These are phyloP conservation scores for Penicillium thymicola DNA, from an alignment of 2,329 filamentous ascomycete genomes.

Conservation along the genomic window DNA sequence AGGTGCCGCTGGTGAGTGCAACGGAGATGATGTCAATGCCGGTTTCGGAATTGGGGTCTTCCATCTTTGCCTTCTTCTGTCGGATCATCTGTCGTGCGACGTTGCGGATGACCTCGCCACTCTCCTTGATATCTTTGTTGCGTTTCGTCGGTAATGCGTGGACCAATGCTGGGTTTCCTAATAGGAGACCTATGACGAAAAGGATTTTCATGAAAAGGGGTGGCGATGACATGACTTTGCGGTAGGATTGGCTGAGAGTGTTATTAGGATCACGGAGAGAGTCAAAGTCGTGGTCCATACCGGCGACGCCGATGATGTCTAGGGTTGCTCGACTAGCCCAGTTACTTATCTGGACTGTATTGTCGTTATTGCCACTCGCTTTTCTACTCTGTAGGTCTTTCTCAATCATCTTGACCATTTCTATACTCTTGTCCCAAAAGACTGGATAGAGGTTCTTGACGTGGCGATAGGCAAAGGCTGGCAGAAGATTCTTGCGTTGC, in stretches of 20 bases:
- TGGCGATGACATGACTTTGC: constrained; percentile 24
- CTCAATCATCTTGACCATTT: constrained; percentile 62
- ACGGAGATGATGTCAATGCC: constrained; percentile 76
- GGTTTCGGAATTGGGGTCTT: constrained; percentile 17
- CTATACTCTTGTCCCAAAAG: constrained; percentile 75
- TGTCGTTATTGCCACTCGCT: constrained; percentile 31
- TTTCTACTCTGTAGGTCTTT: constrained; percentile 41
- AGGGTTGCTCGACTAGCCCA: constrained; percentile 69
- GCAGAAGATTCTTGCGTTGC: constrained; percentile 74
- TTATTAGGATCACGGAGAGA: constrained; percentile 61
- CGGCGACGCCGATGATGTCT: constrained; percentile 72
- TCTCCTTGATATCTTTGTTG: constrained; percentile 62
- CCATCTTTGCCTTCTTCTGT: constrained; percentile 61
- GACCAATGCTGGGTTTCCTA: constrained; percentile 64
- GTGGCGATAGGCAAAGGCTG: constrained; percentile 81
- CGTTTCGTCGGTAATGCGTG: constrained; percentile 63
- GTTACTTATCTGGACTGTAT: constrained; percentile 54
- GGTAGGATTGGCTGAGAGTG: constrained; percentile 49
- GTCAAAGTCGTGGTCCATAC: constrained; percentile 68
- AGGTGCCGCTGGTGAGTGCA: constrained; percentile 70
- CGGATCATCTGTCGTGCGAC: constrained; percentile 67
- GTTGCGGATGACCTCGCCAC: constrained; percentile 58
- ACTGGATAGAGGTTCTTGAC: constrained; percentile 79
- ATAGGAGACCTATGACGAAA: constrained; percentile 53
- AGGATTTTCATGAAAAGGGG: constrained; percentile 44